Evolutionary conservation across 1,284 basidiomycete genomes (phyloP), one percentile per base, ranked within the genome.

Genomic region (Rhodotorula sp.): DNA sequence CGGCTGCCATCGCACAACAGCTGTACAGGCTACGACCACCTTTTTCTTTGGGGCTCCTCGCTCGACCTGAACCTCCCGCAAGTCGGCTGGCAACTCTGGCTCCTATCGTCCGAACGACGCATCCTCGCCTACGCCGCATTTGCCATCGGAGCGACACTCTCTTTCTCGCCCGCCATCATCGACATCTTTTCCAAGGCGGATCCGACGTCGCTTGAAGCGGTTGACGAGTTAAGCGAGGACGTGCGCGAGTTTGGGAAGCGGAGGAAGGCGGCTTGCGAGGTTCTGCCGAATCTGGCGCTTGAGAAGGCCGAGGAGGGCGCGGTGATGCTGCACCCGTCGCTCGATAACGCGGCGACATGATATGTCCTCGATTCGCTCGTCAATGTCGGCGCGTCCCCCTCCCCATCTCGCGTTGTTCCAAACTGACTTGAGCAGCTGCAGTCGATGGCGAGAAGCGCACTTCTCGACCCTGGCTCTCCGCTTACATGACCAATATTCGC

Each of bases 11-110:
- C 13, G 51, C 51, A 52, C 51, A 52, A 26, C 51, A 52, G 51
- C 18, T 52, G 51, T 52, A 52, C 40, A 28, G 52, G 16, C 53
- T 62, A 34, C 53, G 61, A 62, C 53, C 61, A 62, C 53, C 46
- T 46, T 37, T 8, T 55, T 18, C n/a, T 54, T 30, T 44, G 53
- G 20, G 9, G 10, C 16, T 2, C 4, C 44, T 4, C 1, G 7
- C 16, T 62, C 6, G 16, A 48, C 2, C 44, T 11, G 20, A 24
- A 37, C 3, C 24, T 62, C 53, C n/a, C 31, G 15, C 46, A 44
- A 6, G 30, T 22, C 30, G 24, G 2, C 44, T 62, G 13, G 20
- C 9, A 37, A 2, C 28, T 62, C 31, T 15, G 5, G 16, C 16
- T 7, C 44, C 53, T 62, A 16, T 4, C 30, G 9, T 31, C 53